Evolutionary conservation across 495 filamentous ascomycete genomes (phyloP).

Genomic region (Beverwykella pulmonaria): DNA sequence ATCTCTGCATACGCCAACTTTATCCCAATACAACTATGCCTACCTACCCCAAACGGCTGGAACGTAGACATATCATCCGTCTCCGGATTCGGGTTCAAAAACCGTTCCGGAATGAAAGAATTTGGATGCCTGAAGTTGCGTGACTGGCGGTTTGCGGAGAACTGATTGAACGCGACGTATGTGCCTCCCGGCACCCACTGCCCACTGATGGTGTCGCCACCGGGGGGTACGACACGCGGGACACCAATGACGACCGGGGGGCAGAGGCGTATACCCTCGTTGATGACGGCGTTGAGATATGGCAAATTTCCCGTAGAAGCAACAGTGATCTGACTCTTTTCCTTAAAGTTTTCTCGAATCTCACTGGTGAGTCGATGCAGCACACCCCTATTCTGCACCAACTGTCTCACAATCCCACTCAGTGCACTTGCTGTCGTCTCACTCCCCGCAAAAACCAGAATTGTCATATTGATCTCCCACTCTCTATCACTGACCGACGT

Average conservation of each 20-base stretch:
- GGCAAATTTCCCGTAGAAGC: slow-evolving; percentile 12
- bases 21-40: slow-evolving; percentile 29
- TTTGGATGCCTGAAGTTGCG: slow-evolving; percentile 32
- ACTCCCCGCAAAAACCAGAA: slow-evolving; percentile 32
- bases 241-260: slow-evolving; percentile 23
- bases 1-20: slow-evolving; percentile 31
- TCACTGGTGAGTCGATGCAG: slow-evolving; percentile 16
- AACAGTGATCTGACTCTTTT: slow-evolving; percentile 21
- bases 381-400: slow-evolving; percentile 17
- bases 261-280: slow-evolving; percentile 25
- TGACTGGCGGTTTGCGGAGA: slow-evolving; percentile 18
- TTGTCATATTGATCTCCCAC: slow-evolving; percentile 26
- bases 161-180: slow-evolving; percentile 25
- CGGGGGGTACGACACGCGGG: slow-evolving; percentile 10
- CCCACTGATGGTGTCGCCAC: slow-evolving; percentile 16
- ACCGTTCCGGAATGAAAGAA: slow-evolving; percentile 36
- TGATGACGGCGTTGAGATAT: slow-evolving; percentile 36
- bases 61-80: slow-evolving; percentile 25
- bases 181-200: slow-evolving; percentile 20
- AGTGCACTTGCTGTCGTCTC: slow-evolving; percentile 28
- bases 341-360: slow-evolving; percentile 18
- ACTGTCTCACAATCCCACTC: slow-evolving; percentile 14
- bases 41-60: slow-evolving; percentile 26
- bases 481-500: background rate
- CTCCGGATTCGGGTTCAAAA: slow-evolving; percentile 9